Evolutionary conservation across 139 green algal genomes (phyloP).

Genomic region (Dunaliella primolecta): DNA sequence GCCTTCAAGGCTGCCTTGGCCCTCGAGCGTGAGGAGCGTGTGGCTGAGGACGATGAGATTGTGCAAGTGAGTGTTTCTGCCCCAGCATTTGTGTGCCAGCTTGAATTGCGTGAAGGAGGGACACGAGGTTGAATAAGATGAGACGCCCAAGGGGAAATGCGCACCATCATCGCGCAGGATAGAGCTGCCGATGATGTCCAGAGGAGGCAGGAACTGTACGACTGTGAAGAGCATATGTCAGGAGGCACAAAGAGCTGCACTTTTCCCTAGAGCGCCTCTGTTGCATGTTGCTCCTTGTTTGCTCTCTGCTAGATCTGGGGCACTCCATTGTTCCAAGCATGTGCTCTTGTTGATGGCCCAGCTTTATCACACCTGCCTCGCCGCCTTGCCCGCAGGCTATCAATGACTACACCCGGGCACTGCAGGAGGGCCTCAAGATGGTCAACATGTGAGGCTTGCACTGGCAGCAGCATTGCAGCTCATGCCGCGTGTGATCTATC

Average conservation of each 20-base stretch:
- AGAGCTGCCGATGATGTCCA: too few relatives aligned
- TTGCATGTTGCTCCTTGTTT: too few relatives aligned
- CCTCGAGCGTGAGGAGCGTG: conserved; percentile 72
- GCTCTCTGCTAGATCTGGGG: too few relatives aligned
- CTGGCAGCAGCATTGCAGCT: not conserved
- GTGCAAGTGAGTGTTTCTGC: conserved; percentile 37
- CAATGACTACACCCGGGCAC: conserved; percentile 73
- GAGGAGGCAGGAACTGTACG: too few relatives aligned
- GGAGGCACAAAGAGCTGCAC: too few relatives aligned
- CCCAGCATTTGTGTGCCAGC: not conserved
- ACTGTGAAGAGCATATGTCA: too few relatives aligned
- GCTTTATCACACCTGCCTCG: too few relatives aligned
- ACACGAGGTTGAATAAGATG: not conserved
- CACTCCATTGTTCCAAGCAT: too few relatives aligned
- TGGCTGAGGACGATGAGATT: conserved; percentile 76
- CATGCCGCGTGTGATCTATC: too few relatives aligned
- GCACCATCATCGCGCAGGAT: not conserved
- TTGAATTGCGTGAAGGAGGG: not conserved
- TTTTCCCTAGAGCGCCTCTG: too few relatives aligned
- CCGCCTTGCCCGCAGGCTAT: conserved; percentile 49
- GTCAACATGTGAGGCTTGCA: conserved; percentile 35
- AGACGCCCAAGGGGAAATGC: not conserved
- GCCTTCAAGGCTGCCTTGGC: conserved; percentile 53
- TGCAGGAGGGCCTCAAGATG: conserved; percentile 73
- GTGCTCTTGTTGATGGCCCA: too few relatives aligned